Conservation (phyloP, 768 basidiomycete genomes). For the Zangia roseola region DNA sequence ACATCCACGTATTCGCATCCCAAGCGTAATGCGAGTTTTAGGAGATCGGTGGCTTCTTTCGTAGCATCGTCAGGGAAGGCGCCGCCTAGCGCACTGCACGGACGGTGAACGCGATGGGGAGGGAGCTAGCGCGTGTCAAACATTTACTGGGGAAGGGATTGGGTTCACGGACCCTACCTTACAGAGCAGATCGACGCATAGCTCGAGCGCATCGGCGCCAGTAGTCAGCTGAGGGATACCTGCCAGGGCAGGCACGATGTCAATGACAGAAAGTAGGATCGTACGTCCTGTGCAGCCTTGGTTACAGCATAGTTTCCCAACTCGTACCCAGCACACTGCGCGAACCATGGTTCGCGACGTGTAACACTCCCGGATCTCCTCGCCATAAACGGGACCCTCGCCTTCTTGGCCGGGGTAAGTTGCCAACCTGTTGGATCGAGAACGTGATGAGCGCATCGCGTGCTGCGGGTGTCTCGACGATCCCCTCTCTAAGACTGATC, state of each 20-base stretch:
- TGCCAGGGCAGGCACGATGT: constrained; percentile 72
- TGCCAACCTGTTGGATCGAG: constrained; percentile 49
- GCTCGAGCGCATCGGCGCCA: constrained; percentile 89
- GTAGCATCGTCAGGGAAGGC: constrained; percentile 79
- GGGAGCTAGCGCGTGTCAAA: constrained; percentile 68
- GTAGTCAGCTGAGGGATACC: constrained; percentile 70
- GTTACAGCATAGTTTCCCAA: constrained; percentile 72
- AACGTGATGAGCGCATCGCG: constrained; percentile 72
- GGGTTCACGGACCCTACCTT: constrained; percentile 46
- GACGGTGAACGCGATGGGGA: constrained; percentile 93
- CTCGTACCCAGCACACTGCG: constrained; percentile 76
- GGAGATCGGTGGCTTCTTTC: constrained; percentile 70
- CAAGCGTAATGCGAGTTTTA: constrained; percentile 74
- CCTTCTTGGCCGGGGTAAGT: constrained; percentile 77
- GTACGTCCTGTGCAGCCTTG: constrained; percentile 38
- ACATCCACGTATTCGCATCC: constrained; percentile 94
- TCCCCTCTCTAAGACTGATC: constrained; percentile 90
- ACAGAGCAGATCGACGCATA: constrained; percentile 89
- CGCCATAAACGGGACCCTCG: constrained; percentile 84
- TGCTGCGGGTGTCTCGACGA: constrained; percentile 83
- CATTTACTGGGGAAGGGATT: constrained; percentile 69
- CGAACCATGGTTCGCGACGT: constrained; percentile 84
- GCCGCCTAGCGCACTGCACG: constrained; percentile 89
- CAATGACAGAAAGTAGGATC: constrained; percentile 89
- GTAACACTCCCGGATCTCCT: constrained; percentile 79